phyloP scores from a whole-genome alignment of 108 stramenopile species.

The Skeletonema costatum region DNA sequence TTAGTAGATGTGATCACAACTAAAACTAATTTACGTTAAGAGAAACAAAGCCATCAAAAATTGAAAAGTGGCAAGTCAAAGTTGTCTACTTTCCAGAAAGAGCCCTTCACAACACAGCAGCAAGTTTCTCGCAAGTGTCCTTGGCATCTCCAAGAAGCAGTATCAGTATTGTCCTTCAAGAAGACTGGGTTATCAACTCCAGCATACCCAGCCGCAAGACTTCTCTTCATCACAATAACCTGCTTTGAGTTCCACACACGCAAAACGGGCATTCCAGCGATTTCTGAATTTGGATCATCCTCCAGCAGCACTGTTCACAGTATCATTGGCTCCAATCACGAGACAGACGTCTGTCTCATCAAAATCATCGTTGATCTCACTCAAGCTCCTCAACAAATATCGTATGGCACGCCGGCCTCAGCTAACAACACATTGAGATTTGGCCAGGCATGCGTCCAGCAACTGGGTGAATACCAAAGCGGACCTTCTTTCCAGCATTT shows the following conservation, averaged over 20 bases:
- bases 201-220: conserved; percentile 97
- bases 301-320: conserved; percentile 97
- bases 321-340: conserved; percentile 99
- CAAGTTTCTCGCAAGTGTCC: conserved; percentile 90
- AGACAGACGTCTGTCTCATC: conserved; percentile 89
- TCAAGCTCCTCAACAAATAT: conserved; percentile 98
- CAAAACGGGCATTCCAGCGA: conserved; percentile 97
- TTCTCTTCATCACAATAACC: conserved; percentile 98
- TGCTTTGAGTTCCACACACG: conserved; percentile 98
- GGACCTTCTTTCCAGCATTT: conserved; percentile 89
- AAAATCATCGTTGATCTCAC: conserved; percentile 97
- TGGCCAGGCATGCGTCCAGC: conserved; percentile 99
- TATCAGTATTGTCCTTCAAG: conserved; percentile 97
- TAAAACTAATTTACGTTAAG: not conserved
- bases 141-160: conserved; percentile 98
- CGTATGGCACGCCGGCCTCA: conserved; percentile 99
- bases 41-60: not conserved
- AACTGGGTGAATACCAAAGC: conserved; percentile 98
- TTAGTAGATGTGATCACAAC: not conserved
- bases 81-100: conserved; percentile 6
- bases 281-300: conserved; percentile 96
- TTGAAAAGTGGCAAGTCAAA: not conserved
- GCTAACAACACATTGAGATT: conserved; percentile 98
- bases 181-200: conserved; percentile 99
- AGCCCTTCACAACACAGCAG: conserved; percentile 80